Base-by-base conservation (phyloP, 208 protist species). In the Herpetomonas tarakana region DNA sequence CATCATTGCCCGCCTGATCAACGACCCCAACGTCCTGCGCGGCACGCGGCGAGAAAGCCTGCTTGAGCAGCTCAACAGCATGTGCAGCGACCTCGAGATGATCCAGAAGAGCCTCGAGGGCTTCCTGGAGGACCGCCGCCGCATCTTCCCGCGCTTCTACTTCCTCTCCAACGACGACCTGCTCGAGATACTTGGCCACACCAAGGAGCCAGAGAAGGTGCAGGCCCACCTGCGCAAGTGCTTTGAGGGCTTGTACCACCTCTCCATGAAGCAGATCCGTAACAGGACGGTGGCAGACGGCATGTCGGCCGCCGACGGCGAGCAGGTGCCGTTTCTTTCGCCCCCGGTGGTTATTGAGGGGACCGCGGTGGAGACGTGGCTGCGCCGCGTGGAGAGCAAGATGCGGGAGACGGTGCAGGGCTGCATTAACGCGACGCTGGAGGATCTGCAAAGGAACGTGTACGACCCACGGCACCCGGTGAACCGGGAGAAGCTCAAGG, bases 141-240 rank as follows among this genome's bases (percentile, higher is more conserved):
- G 88, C 47, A 67, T 88, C 45, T 99, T 99, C 78, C 96, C 98
- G 28, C 87, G 98, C 27, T 99, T 99, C 72, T 99, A 99, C 78
- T 99, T 99, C 52, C 63, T 99, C 18, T 99, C 97, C 3, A 97
- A 99, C 68, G 93, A 98, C 71, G 97, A 99, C 71, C 62, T 99
- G 62, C 84, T 99, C 19, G 97, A 99, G 83, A 98, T 99, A 53
- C 80, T 99, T 4, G 98, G 97, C 6, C 93, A 99, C 83, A 86
- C 90, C 41, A 96, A 97, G 53, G 97, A 99, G 52, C 97, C 97
- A 1, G 65, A 83, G 56, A 97, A 97, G 71, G 96, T 99, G 52
- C 94, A 98, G 88, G 86, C 87, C 30, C 97, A 99, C 72, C 70
- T 99, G 44, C 92, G 96, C 52, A 99, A 99, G 81, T 98, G 94